These are phyloP conservation scores for Pachysandra terminalis DNA, from an alignment of 164 flowering plant genomes.

Conservation along the genomic window DNA sequence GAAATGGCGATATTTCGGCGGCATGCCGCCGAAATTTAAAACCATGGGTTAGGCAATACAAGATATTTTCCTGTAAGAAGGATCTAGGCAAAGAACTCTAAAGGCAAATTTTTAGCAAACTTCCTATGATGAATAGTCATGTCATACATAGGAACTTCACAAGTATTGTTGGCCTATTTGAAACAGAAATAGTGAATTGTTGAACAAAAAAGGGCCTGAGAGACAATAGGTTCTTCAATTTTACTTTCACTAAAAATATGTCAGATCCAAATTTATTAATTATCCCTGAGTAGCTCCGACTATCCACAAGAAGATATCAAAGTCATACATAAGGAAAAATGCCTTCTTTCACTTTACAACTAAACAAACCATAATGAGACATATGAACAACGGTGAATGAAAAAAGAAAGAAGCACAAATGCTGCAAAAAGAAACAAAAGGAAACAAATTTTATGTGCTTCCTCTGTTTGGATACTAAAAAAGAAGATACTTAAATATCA, in stretches of 20 bases:
- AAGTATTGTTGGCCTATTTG: too few species aligned
- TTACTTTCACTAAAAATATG: neutral
- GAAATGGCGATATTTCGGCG: too few species aligned
- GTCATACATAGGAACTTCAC: too few species aligned
- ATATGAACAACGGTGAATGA: neutral
- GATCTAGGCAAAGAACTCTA: too few species aligned
- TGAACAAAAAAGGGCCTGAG: neutral
- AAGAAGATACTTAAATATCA: neutral
- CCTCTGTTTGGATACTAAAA: neutral
- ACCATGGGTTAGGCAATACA: slow-evolving; percentile 33
- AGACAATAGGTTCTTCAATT: neutral
- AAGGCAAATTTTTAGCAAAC: too few species aligned
- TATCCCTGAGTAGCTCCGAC: neutral
- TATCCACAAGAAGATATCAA: neutral
- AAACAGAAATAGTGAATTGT: neutral
- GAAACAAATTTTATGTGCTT: neutral
- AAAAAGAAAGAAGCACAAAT: neutral
- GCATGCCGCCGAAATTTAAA: too few species aligned
- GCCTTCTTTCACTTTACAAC: neutral
- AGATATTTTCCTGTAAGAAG: too few species aligned
- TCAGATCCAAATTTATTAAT: neutral
- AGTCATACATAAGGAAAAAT: neutral
- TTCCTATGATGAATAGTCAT: too few species aligned
- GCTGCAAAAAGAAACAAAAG: neutral
- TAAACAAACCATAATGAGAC: neutral